Conservation (phyloP, 2,329 filamentous ascomycete species). For the Cryoendolithus antarcticus region DNA sequence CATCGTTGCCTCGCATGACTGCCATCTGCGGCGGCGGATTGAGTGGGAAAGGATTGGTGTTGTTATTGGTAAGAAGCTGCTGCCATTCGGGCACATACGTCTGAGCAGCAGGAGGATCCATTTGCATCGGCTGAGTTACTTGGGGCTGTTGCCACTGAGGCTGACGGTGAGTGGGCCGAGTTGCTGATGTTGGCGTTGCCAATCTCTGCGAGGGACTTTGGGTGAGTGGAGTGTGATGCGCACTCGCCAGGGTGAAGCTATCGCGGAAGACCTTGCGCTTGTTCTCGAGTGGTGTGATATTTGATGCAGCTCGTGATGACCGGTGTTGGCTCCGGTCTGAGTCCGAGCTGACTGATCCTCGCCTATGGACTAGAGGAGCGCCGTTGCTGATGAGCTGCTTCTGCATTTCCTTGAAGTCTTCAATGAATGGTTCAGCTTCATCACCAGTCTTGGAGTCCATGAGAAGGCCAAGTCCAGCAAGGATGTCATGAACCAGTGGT, state of each 20-base stretch:
- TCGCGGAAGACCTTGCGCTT: constrained; percentile 20
- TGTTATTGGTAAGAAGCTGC: neutral
- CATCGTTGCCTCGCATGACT: too few relatives aligned
- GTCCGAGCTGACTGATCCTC: constrained; percentile 44
- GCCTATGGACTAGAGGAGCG: constrained; percentile 39
- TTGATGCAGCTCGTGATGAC: constrained; percentile 17
- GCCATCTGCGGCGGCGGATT: too few relatives aligned
- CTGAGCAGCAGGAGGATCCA: constrained; percentile 9
- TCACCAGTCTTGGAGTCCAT: constrained; percentile 37
- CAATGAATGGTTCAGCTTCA: constrained; percentile 44
- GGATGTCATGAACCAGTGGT: constrained; percentile 51
- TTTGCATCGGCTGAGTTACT: constrained; percentile 7
- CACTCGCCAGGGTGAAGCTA: constrained; percentile 17
- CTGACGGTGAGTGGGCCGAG: too few relatives aligned
- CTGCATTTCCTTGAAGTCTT: constrained; percentile 44
- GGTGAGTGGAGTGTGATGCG: constrained; percentile 14
- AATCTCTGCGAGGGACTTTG: constrained; percentile 11
- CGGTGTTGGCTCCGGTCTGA: constrained; percentile 40
- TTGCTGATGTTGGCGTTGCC: too few relatives aligned
- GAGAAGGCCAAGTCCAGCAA: constrained; percentile 46
- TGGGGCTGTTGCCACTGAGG: too few relatives aligned
- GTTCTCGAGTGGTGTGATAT: constrained; percentile 24
- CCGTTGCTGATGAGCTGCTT: constrained; percentile 41
- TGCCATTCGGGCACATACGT: constrained; percentile 21
- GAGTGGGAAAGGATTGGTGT: too few relatives aligned